Evolutionary conservation across 768 basidiomycete species (phyloP).

Genomic region (Tubosaeta sp.): DNA sequence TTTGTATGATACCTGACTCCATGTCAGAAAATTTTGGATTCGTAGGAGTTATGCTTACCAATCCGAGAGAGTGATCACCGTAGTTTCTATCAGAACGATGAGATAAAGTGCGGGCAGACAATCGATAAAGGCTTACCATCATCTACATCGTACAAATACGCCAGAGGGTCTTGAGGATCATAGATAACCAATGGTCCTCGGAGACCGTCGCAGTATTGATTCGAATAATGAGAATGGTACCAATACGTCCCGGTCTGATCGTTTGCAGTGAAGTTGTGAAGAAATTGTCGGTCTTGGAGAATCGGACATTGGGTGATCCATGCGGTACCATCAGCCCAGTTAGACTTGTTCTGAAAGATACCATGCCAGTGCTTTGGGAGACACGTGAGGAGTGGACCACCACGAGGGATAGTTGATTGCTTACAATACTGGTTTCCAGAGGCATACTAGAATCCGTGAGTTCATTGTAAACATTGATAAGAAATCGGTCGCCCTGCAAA

Average conservation of each 20-base stretch:
- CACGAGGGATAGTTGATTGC: neutral
- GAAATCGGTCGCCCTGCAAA: no score
- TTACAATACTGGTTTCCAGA: neutral
- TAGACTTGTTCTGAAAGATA: neutral
- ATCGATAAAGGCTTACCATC: neutral
- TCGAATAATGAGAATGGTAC: neutral
- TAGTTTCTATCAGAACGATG: neutral
- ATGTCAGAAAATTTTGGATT: no score
- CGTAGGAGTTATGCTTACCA: neutral
- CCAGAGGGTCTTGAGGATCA: neutral
- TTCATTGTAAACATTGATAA: neutral
- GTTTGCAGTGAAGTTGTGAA: neutral
- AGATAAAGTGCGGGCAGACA: no score
- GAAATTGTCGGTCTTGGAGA: neutral
- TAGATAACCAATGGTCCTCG: neutral
- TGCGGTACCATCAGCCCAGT: neutral
- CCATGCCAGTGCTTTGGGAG: neutral
- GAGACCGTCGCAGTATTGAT: slow-evolving; percentile 1
- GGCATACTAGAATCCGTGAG: neutral
- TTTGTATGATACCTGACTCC: no score
- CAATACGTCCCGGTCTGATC: neutral
- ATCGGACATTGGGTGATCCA: neutral
- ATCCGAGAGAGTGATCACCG: neutral
- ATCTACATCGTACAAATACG: neutral
- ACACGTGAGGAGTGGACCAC: no score